Evolutionary conservation across 139 green algal species (phyloP).

Genomic region (Pseudopediastrum boryanum): DNA sequence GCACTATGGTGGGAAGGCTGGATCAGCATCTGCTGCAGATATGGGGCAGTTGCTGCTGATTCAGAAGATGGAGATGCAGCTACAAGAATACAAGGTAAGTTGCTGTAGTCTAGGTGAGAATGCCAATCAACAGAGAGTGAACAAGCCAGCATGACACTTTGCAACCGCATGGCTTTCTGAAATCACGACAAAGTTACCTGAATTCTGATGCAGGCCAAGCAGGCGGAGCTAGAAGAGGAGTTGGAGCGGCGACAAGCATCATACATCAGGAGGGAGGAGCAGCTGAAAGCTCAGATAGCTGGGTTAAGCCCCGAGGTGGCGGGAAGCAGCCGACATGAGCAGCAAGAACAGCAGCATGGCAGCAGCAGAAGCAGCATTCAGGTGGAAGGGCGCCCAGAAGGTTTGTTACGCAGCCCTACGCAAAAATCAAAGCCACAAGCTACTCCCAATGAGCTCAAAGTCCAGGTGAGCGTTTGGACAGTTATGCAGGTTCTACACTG

Average conservation of each 20-base stretch:
- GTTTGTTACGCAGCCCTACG: no score
- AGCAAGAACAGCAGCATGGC: background rate
- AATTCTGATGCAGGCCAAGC: conserved; percentile 23
- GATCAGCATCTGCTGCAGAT: background rate
- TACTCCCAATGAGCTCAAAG: no score
- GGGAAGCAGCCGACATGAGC: background rate
- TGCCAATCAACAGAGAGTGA: background rate
- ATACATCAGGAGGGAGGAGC: conserved; percentile 36
- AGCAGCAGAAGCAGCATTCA: background rate
- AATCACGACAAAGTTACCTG: background rate
- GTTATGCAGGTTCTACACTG: no score
- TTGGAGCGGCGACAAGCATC: conserved; percentile 30
- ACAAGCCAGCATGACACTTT: background rate
- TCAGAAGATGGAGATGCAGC: conserved; percentile 28
- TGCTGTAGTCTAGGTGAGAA: background rate
- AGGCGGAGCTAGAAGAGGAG: conserved; percentile 7
- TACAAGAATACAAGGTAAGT: conserved; percentile 29
- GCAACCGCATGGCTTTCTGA: background rate
- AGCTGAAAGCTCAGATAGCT: conserved; percentile 24
- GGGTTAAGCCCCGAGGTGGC: background rate
- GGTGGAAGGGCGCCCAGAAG: background rate
- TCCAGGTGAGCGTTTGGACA: no score
- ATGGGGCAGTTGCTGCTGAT: conserved; percentile 6
- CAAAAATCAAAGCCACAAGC: no score
- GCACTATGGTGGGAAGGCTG: background rate